Percentiles rank a stretch among this genome's conserved stretches.
phyloP scores from a whole-genome alignment of 202 grass and related monocot species.

The Panicum hallii region DNA sequence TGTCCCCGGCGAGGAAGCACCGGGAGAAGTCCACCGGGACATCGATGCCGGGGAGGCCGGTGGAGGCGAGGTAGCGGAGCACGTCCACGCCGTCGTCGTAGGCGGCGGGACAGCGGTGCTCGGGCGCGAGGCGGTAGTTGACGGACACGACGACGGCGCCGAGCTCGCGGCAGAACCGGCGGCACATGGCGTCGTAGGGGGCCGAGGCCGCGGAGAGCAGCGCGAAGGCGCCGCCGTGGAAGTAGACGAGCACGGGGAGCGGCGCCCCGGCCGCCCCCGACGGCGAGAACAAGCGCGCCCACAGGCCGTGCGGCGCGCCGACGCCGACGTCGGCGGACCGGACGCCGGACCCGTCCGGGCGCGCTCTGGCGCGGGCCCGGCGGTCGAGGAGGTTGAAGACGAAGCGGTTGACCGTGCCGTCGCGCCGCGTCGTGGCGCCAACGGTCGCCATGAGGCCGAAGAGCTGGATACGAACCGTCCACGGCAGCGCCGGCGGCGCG shows the following conservation, averaged over 20 bases:
- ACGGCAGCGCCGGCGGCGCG: slow-evolving; percentile 49
- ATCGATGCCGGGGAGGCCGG: neutral
- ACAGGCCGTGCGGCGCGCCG: slow-evolving; percentile 41
- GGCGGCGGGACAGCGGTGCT: slow-evolving; percentile 59
- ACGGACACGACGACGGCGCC: slow-evolving; percentile 65
- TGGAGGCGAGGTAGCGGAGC: slow-evolving; percentile 44
- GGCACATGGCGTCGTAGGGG: slow-evolving; percentile 50
- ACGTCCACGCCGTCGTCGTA: slow-evolving; percentile 63
- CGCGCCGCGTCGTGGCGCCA: slow-evolving; percentile 45
- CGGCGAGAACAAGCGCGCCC: slow-evolving; percentile 56
- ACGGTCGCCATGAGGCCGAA: neutral
- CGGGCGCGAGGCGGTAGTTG: slow-evolving; percentile 65
- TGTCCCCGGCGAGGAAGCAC: slow-evolving; percentile 70
- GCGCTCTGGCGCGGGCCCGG: slow-evolving; percentile 5
- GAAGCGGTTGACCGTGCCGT: slow-evolving; percentile 67
- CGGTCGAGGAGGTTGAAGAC: slow-evolving; percentile 57
- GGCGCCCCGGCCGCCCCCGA: neutral
- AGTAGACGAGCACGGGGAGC: slow-evolving; percentile 56
- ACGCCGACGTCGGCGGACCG: slow-evolving; percentile 54
- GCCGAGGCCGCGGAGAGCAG: slow-evolving; percentile 53
- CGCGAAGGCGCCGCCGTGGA: slow-evolving; percentile 70
- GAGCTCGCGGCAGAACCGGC: slow-evolving; percentile 51
- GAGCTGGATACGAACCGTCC: slow-evolving; percentile 45
- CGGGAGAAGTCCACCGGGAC: slow-evolving; percentile 45
- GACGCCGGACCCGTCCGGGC: slow-evolving; percentile 42